phyloP scores from a whole-genome alignment of 2,329 filamentous ascomycete species.

The Diplodia intermedia region DNA sequence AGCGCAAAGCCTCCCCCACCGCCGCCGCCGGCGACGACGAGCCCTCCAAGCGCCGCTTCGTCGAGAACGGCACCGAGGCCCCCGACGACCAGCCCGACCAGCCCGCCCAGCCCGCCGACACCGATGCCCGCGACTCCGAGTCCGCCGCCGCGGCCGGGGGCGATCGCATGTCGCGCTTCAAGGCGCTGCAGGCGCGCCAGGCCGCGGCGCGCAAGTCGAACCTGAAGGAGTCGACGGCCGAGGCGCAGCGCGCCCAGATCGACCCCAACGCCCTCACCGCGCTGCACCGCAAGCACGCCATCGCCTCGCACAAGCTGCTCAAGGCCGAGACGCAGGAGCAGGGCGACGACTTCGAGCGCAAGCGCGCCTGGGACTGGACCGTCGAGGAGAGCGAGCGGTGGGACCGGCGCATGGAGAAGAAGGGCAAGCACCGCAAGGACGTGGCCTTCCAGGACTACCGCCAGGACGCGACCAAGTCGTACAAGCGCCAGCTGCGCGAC shows the following conservation, averaged over 20 bases:
- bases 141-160: not conserved
- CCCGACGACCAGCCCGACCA: conserved; percentile 5
- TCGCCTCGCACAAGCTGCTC: conserved; percentile 69
- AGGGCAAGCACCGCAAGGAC: conserved; percentile 78
- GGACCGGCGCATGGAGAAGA: conserved; percentile 82
- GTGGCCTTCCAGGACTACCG: conserved; percentile 90
- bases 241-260: conserved; percentile 58
- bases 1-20: conserved; percentile 47
- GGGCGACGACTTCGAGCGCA: conserved; percentile 90
- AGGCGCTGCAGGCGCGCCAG: conserved; percentile 31
- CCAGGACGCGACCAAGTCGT: conserved; percentile 87
- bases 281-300: conserved; percentile 51
- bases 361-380: conserved; percentile 31
- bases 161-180: conserved; percentile 19
- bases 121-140: not conserved
- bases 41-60: conserved; percentile 47
- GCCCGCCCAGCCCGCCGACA: not conserved
- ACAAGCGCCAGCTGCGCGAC: conserved; percentile 86
- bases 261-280: conserved; percentile 64
- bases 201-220: conserved; percentile 29
- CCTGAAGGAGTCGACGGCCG: conserved; percentile 23
- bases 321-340: conserved; percentile 87
- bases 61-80: conserved; percentile 29
- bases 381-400: conserved; percentile 68
- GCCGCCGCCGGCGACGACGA: conserved; percentile 41